Base-by-base conservation (phyloP, 1,139 yeast species). In the Debaryomyces singareniensis region DNA sequence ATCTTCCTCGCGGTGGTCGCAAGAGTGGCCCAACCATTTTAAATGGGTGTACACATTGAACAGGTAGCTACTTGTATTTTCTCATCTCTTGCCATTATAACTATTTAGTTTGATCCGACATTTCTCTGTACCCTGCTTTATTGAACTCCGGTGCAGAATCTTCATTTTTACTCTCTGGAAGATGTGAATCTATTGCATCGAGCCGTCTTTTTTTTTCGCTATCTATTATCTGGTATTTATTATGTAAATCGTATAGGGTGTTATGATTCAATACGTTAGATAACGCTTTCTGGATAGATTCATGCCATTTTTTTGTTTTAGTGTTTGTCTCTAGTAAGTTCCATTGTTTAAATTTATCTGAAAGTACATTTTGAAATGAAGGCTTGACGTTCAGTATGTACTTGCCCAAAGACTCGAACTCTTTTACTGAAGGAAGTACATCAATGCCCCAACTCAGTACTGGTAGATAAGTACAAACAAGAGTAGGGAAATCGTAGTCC, bases 81-180 rank as follows among this genome's bases (percentile, higher is more conserved):
- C n/a, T n/a, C n/a, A n/a, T n/a, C n/a, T n/a, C n/a, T n/a, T n/a
- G n/a, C n/a, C n/a, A n/a, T n/a, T n/a, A n/a, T n/a, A n/a, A n/a
- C n/a, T n/a, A n/a, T n/a, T n/a, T n/a, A n/a, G n/a, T n/a, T n/a
- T n/a, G n/a, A n/a, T n/a, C n/a, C n/a, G n/a, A n/a, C n/a, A n/a
- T n/a, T n/a, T n/a, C n/a, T n/a, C n/a, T n/a, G n/a, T n/a, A n/a
- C n/a, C n/a, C n/a, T n/a, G n/a, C n/a, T n/a, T n/a, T n/a, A n/a
- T n/a, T n/a, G n/a, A n/a, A n/a, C n/a, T n/a, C n/a, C 21, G 21
- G n/a, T 7, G 21, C 21, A 18, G 21, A 18, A 18, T 18, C 21
- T 18, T 18, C 9, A 18, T 18, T 7, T 7, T 18, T n/a, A 18
- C 21, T 18, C n/a, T n/a, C n/a, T n/a, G n/a, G n/a, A n/a, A n/a